Base-by-base conservation (phyloP, 106 monocot genomes). In the Apostasia ramifera region DNA sequence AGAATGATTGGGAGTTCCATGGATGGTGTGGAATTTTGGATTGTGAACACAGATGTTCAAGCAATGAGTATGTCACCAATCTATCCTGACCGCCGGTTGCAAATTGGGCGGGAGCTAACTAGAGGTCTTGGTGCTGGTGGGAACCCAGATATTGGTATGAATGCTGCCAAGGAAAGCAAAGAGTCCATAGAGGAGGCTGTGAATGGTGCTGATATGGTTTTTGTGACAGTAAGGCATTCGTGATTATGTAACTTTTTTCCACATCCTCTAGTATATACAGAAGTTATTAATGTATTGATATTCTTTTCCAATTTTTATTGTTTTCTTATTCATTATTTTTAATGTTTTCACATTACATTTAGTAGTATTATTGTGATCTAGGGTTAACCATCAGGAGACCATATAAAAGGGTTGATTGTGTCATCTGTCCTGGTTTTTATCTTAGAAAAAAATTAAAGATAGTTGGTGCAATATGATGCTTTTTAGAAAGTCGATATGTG, bases 11-110 rank as follows among this genome's bases (percentile, higher is more conserved):
- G 89, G 78, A 83, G 81, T 60, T 82, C 81, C 11, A 92, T 97
- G 89, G 81, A 97, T 8, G 92, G 92, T n/a, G 89, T 97, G 26
- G 92, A 97, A 59, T 97, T 97, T 78, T 97, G 92, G 95, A 92
- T 97, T 74, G 95, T 92, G n/a, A 97, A 97, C 55, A 97, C 95
- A 3, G 95, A 97, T 86, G 72, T 97, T 53, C 94, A 91, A 60
- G 94, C 90, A 0, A 90, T 94, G 87, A 78, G 85, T 74, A 79
- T 88, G 85, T 92, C 92, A 42, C 83, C 88, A 40, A 79, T 88
- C 1, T 80, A 80, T 67, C 73, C 80, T 4, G 82, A 88, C 62
- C 72, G 85, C 51, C 87, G 80, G 8, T 74, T 92, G 70, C 92
- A 88, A 49, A 92, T 92, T 62, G 92, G 92, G 6, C 67, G 78